Percentiles rank a stretch among this genome's conserved stretches.
Conservation (phyloP, 371 early-diverging fungal species). For the Mucor racemosus region DNA sequence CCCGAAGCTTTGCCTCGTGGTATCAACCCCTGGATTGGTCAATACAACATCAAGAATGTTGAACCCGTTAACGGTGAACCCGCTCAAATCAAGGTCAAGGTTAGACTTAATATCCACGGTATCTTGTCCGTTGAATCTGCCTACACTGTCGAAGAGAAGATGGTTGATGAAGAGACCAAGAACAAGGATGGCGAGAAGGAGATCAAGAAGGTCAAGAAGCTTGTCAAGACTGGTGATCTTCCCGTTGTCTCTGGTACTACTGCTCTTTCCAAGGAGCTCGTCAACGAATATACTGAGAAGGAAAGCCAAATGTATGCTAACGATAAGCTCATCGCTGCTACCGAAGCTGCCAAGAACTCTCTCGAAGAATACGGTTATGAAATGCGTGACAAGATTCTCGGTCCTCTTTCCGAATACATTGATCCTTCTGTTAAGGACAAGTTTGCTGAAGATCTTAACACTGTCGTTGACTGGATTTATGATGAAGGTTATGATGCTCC, state of each 20-base stretch:
- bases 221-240: constrained; percentile 88
- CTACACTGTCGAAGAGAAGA: constrained; percentile 87
- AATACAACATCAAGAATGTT: constrained; percentile 67
- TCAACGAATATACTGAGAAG: constrained; percentile 71
- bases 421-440: constrained; percentile 73
- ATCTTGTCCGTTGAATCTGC: constrained; percentile 85
- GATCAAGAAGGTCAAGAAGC: constrained; percentile 81
- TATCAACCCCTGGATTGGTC: constrained; percentile 77
- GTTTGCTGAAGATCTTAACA: constrained; percentile 74
- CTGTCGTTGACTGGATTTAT: constrained; percentile 97
- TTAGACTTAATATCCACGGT: constrained; percentile 84
- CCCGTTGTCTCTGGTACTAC: constrained; percentile 69
- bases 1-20: constrained; percentile 72
- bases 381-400: constrained; percentile 85
- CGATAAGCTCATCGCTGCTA: constrained; percentile 91
- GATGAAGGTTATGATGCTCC: constrained; percentile 94
- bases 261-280: constrained; percentile 56
- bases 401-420: constrained; percentile 75
- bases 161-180: constrained; percentile 71
- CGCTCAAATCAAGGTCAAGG: constrained; percentile 92
- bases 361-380: constrained; percentile 98
- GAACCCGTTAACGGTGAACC: constrained; percentile 53
- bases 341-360: constrained; percentile 92
- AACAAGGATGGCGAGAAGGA: constrained; percentile 67
- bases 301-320: constrained; percentile 87